These are phyloP conservation scores for Chalciporus chontae DNA, from an alignment of 768 basidiomycete genomes.

Conservation along the genomic window DNA sequence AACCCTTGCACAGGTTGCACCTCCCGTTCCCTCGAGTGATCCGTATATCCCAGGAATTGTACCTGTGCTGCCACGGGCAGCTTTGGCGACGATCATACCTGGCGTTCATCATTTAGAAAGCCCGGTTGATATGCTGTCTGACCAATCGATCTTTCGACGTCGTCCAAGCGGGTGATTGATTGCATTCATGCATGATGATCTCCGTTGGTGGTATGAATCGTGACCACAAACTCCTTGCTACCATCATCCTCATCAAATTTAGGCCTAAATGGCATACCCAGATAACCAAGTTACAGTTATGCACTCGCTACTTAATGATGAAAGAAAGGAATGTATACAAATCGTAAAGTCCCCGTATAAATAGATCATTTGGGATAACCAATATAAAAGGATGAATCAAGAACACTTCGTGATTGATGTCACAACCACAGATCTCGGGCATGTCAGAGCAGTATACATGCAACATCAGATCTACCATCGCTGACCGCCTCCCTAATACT, in stretches of 20 bases:
- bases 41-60: not conserved
- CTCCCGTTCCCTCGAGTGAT: not conserved
- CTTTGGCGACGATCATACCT: conserved; percentile 20
- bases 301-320: not conserved
- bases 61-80: conserved; percentile 5
- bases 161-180: not conserved
- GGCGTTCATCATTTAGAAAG: conserved; percentile 29
- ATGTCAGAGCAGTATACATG: not conserved
- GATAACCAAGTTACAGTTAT: not conserved
- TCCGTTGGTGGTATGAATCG: not conserved
- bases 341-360: not conserved
- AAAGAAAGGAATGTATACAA: not conserved
- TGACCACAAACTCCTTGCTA: too few relatives aligned
- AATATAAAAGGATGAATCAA: not conserved
- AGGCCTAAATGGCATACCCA: not conserved
- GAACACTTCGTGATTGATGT: not conserved
- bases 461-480: not conserved
- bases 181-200: not conserved
- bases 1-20: conserved; percentile 7
- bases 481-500: not conserved
- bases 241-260: not conserved
- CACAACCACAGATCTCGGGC: not conserved
- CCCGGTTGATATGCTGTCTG: conserved; percentile 24
- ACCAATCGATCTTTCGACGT: conserved; percentile 6
- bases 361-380: not conserved